These are phyloP conservation scores for Cercospora zeina DNA, from an alignment of 2,329 filamentous ascomycete genomes.

Conservation along the genomic window DNA sequence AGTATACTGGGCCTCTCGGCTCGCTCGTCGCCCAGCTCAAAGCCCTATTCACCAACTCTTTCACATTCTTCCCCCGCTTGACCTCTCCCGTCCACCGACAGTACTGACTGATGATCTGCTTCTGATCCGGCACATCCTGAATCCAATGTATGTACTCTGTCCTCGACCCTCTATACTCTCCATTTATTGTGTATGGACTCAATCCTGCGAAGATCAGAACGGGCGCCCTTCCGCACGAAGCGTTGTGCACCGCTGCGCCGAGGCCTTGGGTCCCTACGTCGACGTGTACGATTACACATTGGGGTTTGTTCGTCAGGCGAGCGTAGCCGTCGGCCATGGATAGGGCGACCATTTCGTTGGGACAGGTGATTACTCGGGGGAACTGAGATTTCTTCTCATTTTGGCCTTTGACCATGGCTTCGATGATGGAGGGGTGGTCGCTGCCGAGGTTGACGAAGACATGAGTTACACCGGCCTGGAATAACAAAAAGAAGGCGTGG, in stretches of 20 bases:
- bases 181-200: conserved; percentile 73
- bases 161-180: conserved; percentile 72
- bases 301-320: conserved; percentile 67
- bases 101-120: conserved; percentile 78
- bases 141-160: conserved; percentile 88
- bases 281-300: conserved; percentile 77
- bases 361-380: conserved; percentile 74
- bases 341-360: conserved; percentile 83
- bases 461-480: conserved; percentile 57
- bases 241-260: background rate
- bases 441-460: conserved; percentile 69
- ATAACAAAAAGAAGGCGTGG: background rate
- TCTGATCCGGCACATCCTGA: conserved; percentile 80
- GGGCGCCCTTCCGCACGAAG: conserved; percentile 64
- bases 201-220: conserved; percentile 77
- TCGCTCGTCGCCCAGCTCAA: conserved; percentile 77
- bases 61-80: conserved; percentile 80
- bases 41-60: conserved; percentile 84
- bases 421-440: conserved; percentile 74
- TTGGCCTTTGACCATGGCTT: conserved; percentile 76
- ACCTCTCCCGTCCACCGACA: conserved; percentile 82
- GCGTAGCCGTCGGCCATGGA: conserved; percentile 78
- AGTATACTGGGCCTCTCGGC: conserved; percentile 76
- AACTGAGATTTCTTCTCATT: conserved; percentile 65
- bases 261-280: conserved; percentile 77